Evolutionary conservation across 768 basidiomycete species (phyloP).

Genomic region (Chiua virens): DNA sequence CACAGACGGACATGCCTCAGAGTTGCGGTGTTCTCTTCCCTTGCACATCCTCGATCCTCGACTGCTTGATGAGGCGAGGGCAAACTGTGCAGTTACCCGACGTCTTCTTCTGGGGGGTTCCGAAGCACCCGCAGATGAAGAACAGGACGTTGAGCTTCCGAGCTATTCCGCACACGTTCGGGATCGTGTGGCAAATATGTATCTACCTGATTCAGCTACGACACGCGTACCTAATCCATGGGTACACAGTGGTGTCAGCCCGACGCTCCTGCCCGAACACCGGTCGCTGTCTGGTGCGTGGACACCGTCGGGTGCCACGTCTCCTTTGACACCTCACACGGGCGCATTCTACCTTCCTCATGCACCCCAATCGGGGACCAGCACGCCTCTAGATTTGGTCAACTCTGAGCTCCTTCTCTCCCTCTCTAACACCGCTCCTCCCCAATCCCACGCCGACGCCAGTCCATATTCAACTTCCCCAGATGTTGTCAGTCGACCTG

Average conservation of each 20-base stretch:
- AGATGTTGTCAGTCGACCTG: conserved; percentile 26
- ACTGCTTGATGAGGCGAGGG: conserved; percentile 73
- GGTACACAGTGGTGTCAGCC: conserved; percentile 44
- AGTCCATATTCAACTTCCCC: conserved; percentile 18
- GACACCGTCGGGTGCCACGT: conserved; percentile 35
- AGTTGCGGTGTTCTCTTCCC: conserved; percentile 92
- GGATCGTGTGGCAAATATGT: conserved; percentile 85
- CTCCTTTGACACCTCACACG: conserved; percentile 40
- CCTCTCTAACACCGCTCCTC: conserved; percentile 41
- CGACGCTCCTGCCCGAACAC: conserved; percentile 26
- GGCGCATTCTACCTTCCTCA: conserved; percentile 35
- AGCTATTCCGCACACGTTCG: conserved; percentile 88
- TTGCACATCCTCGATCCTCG: conserved; percentile 77
- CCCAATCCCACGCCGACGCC: conserved; percentile 16
- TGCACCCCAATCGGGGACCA: conserved; percentile 42
- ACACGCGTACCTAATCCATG: conserved; percentile 67
- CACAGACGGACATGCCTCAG: conserved; percentile 88
- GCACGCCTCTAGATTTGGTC: conserved; percentile 69
- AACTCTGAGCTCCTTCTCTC: conserved; percentile 83
- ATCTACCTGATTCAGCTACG: conserved; percentile 59
- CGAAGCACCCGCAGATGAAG: conserved; percentile 42
- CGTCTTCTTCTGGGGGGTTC: conserved; percentile 44
- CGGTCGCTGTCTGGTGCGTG: conserved; percentile 20
- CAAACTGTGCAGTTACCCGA: conserved; percentile 71
- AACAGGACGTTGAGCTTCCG: conserved; percentile 75